These are phyloP conservation scores for Neurospora sp. DNA, from an alignment of 495 filamentous ascomycete genomes.

Conservation along the genomic window DNA sequence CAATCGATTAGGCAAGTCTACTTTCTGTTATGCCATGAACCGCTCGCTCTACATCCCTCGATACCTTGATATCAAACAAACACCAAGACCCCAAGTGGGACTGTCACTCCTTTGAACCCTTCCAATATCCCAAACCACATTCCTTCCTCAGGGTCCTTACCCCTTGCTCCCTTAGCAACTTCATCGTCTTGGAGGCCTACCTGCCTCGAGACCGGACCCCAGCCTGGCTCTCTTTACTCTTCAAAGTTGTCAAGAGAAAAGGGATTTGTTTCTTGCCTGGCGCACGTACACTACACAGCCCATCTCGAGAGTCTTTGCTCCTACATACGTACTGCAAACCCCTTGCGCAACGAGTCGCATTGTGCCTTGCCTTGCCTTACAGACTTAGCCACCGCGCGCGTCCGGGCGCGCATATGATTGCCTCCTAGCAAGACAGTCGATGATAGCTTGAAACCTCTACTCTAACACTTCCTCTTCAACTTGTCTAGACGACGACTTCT, in stretches of 20 bases:
- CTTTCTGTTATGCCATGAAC: conserved; percentile 1
- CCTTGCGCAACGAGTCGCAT: background rate
- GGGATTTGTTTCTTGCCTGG: conserved; percentile 20
- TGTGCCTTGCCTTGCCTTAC: background rate
- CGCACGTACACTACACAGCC: conserved; percentile 13
- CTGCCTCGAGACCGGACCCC: background rate
- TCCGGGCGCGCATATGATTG: background rate
- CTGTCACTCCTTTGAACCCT: background rate
- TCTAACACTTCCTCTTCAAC: conserved; percentile 14
- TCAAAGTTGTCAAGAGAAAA: background rate
- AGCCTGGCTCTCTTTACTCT: background rate
- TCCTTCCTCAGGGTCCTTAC: background rate
- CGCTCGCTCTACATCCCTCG: background rate
- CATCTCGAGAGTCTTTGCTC: background rate
- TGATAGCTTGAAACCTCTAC: conserved; percentile 10
- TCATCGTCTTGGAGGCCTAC: background rate
- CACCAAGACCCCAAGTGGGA: background rate
- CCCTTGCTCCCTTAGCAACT: background rate
- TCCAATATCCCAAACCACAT: background rate
- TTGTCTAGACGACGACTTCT: conserved; percentile 50
- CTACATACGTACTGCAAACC: background rate
- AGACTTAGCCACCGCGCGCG: background rate
- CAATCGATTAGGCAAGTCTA: conserved; percentile 59
- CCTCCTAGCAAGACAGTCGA: background rate
- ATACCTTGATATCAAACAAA: background rate